A percentile compares a stretch with the other conserved stretches of the same genome.
These are phyloP conservation scores for Melanogaster broomeanus DNA, from an alignment of 768 basidiomycete genomes.

Conservation along the genomic window DNA sequence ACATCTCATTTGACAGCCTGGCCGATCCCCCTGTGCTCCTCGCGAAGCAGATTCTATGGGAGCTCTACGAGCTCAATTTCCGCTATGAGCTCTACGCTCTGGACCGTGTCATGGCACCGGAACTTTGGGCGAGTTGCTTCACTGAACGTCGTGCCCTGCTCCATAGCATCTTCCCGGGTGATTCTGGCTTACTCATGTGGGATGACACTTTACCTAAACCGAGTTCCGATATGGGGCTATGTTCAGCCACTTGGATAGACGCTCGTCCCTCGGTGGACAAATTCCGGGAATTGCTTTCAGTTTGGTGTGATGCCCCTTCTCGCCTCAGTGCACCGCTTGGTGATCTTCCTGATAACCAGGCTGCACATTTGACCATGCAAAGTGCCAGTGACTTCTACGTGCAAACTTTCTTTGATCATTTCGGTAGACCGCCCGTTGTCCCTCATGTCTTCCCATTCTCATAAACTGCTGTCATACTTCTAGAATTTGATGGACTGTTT, in stretches of 20 bases:
- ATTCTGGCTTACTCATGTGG: not conserved
- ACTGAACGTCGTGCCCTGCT: not conserved
- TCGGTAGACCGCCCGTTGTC: slow-evolving; percentile 5
- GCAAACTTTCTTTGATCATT: slow-evolving; percentile 5
- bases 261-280: not conserved
- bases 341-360: not conserved
- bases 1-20: not conserved
- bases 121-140: no score
- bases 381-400: not conserved
- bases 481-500: no score
- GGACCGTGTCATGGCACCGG: not conserved
- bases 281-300: not conserved
- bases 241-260: not conserved
- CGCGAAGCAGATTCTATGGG: slow-evolving; percentile 16
- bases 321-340: not conserved
- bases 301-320: not conserved
- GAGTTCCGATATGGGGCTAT: not conserved
- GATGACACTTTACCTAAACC: not conserved
- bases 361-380: not conserved
- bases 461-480: not conserved
- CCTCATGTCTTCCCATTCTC: not conserved
- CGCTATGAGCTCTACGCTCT: slow-evolving; percentile 17
- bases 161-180: not conserved
- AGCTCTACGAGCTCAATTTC: slow-evolving; percentile 22
- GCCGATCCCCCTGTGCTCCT: not conserved